Conservation (phyloP, 2,329 filamentous ascomycete species). For the Sphaerulina musiva region DNA sequence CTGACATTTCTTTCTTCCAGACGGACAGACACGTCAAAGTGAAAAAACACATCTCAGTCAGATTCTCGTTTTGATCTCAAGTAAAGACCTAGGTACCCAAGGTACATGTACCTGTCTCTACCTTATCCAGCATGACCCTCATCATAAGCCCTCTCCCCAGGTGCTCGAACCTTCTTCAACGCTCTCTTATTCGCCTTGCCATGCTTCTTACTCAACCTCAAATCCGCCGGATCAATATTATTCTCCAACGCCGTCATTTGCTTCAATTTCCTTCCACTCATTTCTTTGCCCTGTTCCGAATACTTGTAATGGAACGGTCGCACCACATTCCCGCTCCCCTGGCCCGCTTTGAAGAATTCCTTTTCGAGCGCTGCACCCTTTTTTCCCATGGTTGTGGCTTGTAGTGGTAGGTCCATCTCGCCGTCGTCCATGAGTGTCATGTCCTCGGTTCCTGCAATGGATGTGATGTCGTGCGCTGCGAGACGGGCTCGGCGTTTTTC, state of each 20-base stretch:
- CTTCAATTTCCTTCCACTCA: conserved; percentile 77
- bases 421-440: conserved; percentile 40
- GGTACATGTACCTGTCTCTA: neutral
- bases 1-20: no score
- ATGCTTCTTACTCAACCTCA: conserved; percentile 76
- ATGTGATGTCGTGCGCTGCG: conserved; percentile 40
- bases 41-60: no score
- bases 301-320: conserved; percentile 90
- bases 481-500: conserved; percentile 68
- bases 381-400: conserved; percentile 49
- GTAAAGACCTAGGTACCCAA: no score
- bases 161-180: conserved; percentile 27
- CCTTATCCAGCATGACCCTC: conserved; percentile 14
- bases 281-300: conserved; percentile 72
- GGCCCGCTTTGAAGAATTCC: conserved; percentile 71
- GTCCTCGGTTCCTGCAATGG: conserved; percentile 33
- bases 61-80: no score
- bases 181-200: conserved; percentile 68
- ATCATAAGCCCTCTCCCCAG: conserved; percentile 18
- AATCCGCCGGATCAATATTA: conserved; percentile 73
- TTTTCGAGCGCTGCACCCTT: conserved; percentile 77
- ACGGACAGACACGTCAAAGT: no score
- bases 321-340: conserved; percentile 57
- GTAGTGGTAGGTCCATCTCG: neutral
- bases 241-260: conserved; percentile 77